Base-by-base conservation (phyloP, 108 stramenopile species). In the Nitzschia inconspicua region DNA sequence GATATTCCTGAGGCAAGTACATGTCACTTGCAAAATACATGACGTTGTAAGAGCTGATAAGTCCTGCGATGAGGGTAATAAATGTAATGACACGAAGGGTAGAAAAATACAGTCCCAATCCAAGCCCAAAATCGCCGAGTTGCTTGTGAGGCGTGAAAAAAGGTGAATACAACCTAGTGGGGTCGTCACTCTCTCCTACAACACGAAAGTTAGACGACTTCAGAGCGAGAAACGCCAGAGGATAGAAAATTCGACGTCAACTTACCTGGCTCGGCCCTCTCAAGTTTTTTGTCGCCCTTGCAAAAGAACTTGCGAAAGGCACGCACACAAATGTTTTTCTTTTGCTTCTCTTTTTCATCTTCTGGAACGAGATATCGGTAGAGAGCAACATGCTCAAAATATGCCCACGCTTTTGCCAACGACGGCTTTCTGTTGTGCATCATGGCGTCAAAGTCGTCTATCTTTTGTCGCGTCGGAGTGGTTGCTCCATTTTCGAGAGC, bases 301-400 rank as follows among this genome's bases (percentile, higher is more conserved):
- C 37, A 34, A 34, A 70, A 43, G 9, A 66, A 35, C 46, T 58
- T 48, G n/a, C 65, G 58, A 39, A 66, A 23, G 20, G 47, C 48
- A 9, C 70, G 47, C 4, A 25, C n/a, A 3, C 29, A 40, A 10
- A 65, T 30, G n/a, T 43, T 46, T 29, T 71, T 61, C 14, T 60
- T 35, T 26, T 28, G 26, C 26, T 40, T 37, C 3, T 63, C 10
- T 16, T 57, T 53, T n/a, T 44, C 68, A 61, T 70, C 48, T 1
- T 29, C 23, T 35, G 47, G 53, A 66, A 83, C 63, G 70, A 65
- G 60, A 58, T 83, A 73, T 16, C 94, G 63, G 2, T 82, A 73
- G 42, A 95, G 57, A 0, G 89, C 74, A n/a, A 77, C 77, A 52
- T 91, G 90, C 63, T 95, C 94, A 77, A 91, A 95, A 60, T 91